phyloP scores from a whole-genome alignment of 257 asterid species.

The Anisodus acutangulus region DNA sequence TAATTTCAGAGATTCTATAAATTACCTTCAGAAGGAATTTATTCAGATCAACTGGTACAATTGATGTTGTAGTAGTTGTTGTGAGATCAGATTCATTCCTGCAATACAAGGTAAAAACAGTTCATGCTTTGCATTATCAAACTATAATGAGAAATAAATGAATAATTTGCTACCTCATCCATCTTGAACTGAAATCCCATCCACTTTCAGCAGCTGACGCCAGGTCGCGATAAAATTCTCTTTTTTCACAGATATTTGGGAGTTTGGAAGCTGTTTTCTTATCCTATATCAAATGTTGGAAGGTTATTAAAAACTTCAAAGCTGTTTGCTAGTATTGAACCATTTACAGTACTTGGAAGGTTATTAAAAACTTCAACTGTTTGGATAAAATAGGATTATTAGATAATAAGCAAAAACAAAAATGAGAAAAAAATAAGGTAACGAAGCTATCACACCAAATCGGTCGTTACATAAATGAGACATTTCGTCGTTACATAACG shows the following conservation, averaged over 20 bases:
- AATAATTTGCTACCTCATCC: slow-evolving; percentile 71
- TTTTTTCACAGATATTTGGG: slow-evolving; percentile 49
- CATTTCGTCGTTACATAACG: no score
- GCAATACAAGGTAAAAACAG: slow-evolving; percentile 23
- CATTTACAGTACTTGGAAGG: no score
- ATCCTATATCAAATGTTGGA: neutral
- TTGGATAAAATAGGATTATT: no score
- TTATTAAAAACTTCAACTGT: no score
- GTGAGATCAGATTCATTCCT: slow-evolving; percentile 73
- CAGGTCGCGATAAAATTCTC: slow-evolving; percentile 65
- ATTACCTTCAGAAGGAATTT: slow-evolving; percentile 75
- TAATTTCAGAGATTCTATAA: neutral
- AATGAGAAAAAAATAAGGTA: no score
- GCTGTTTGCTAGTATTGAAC: no score
- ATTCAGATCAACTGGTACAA: slow-evolving; percentile 89
- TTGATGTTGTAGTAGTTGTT: slow-evolving; percentile 65
- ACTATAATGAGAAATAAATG: neutral
- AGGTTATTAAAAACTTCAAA: no score
- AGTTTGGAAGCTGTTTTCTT: slow-evolving; percentile 65
- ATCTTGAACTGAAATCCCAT: slow-evolving; percentile 92
- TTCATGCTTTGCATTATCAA: neutral
- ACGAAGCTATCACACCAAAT: no score
- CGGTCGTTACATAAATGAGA: no score
- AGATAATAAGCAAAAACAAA: no score
- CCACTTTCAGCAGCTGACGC: slow-evolving; percentile 96